phyloP scores from a whole-genome alignment of 345 rosid species.

The Eucalyptus cloeziana region DNA sequence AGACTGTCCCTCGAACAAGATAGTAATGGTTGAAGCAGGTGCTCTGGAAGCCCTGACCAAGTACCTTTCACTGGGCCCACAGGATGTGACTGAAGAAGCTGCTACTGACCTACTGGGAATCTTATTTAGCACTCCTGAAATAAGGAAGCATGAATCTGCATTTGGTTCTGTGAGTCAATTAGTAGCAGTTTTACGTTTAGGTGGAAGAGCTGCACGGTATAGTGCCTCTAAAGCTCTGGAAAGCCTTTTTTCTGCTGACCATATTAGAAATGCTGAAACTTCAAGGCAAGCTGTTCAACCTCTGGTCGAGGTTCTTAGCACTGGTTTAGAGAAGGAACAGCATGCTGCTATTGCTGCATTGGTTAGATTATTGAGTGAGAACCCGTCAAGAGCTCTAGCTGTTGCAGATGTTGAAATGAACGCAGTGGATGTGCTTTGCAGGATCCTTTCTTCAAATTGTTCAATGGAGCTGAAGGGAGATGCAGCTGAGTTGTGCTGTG shows the following conservation, averaged over 20 bases:
- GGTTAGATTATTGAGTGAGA: constrained; percentile 91
- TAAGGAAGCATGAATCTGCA: constrained; percentile 93
- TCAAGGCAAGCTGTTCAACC: constrained; percentile 98
- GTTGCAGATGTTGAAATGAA: constrained; percentile 99
- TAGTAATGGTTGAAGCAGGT: constrained; percentile 95
- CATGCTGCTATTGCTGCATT: constrained; percentile 98
- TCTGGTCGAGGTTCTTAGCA: constrained; percentile 90
- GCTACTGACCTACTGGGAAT: constrained; percentile 91
- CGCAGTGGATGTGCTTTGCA: constrained; percentile 96
- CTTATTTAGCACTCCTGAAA: constrained; percentile 83
- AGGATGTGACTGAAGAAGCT: constrained; percentile 98
- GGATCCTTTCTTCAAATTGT: constrained; percentile 86
- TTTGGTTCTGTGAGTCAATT: constrained; percentile 94
- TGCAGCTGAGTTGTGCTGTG: constrained; percentile 97
- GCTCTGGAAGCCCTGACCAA: constrained; percentile 90
- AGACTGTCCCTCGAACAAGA: constrained; percentile 83
- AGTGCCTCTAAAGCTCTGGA: constrained; percentile 98
- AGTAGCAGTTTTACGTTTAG: constrained; percentile 91
- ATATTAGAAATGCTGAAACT: constrained; percentile 89
- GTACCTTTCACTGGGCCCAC: constrained; percentile 97
- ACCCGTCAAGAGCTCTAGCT: constrained; percentile 89
- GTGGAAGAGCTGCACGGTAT: constrained; percentile 95
- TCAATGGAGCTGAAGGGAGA: constrained; percentile 95
- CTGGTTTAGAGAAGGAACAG: constrained; percentile 93
- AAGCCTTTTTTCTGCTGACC: constrained; percentile 93